A percentile compares a stretch with the other conserved stretches of the same genome.
These are phyloP conservation scores for Spathaspora passalidarum DNA, from an alignment of 805 yeast genomes.

Conservation along the genomic window DNA sequence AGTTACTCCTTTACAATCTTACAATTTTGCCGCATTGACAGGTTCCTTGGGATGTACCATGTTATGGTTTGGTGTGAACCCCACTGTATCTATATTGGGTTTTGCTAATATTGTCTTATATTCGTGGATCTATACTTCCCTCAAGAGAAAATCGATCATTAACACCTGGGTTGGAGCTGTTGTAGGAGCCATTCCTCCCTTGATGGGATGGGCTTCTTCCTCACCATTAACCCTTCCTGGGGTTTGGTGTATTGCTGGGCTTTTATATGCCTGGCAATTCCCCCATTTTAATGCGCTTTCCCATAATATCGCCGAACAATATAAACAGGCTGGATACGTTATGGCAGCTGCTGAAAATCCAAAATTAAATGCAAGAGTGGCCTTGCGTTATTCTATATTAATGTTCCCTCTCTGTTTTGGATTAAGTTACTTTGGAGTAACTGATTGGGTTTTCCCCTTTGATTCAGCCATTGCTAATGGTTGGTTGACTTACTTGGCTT, in stretches of 20 bases:
- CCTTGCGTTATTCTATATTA: constrained; percentile 81
- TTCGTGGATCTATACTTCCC: constrained; percentile 86
- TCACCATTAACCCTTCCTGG: constrained; percentile 80
- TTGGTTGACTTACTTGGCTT: constrained; percentile 81
- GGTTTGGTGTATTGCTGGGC: constrained; percentile 89
- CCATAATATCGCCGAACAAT: constrained; percentile 84
- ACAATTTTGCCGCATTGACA: constrained; percentile 67
- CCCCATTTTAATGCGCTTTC: constrained; percentile 95
- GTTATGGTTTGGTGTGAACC: constrained; percentile 78
- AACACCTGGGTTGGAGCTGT: constrained; percentile 99
- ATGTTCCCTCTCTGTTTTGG: constrained; percentile 95
- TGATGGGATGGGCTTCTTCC: constrained; percentile 98
- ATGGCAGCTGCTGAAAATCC: constrained; percentile 97
- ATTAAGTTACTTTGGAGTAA: constrained; percentile 69
- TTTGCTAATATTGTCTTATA: constrained; percentile 75
- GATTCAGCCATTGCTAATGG: constrained; percentile 82
- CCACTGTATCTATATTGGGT: constrained; percentile 82
- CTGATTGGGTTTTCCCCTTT: constrained; percentile 76
- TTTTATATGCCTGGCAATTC: constrained; percentile 96
- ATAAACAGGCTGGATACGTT: constrained; percentile 91
- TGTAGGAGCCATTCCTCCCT: constrained; percentile 98
- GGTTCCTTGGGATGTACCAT: constrained; percentile 71
- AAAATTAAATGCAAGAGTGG: constrained; percentile 85
- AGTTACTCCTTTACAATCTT: constrained; percentile 75
- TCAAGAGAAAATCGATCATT: constrained; percentile 78